These are phyloP conservation scores for Tylopilus rubrobrunneus DNA, from an alignment of 768 basidiomycete species.

Conservation along the genomic window DNA sequence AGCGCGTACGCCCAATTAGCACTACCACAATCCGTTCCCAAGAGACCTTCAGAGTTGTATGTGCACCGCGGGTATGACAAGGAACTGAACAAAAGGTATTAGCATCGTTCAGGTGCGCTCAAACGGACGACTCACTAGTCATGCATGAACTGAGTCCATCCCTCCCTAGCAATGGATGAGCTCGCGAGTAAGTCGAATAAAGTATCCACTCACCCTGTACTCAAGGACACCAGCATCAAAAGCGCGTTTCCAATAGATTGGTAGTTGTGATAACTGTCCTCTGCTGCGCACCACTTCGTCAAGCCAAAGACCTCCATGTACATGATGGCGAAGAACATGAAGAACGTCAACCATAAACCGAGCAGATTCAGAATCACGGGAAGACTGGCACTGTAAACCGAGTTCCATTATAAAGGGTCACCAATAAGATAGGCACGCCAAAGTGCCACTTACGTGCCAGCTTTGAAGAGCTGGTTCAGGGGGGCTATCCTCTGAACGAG, in stretches of 20 bases:
- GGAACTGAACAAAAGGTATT: neutral
- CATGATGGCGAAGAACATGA: neutral
- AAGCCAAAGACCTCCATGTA: neutral
- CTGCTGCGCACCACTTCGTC: neutral
- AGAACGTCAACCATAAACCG: neutral
- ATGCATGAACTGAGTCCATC: neutral
- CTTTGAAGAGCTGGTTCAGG: neutral
- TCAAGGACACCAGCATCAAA: neutral
- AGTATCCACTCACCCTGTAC: neutral
- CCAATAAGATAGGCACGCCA: neutral
- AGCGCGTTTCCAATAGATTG: neutral
- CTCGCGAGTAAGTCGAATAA: neutral
- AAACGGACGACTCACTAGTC: neutral
- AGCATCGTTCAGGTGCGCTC: neutral
- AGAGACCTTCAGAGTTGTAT: neutral
- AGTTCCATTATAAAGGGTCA: neutral
- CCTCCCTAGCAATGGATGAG: neutral
- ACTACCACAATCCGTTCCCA: too few species aligned
- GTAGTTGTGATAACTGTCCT: neutral
- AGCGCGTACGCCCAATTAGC: too few species aligned
- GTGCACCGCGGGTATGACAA: neutral
- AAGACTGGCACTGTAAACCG: neutral
- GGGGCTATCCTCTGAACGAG: neutral
- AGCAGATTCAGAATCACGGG: neutral
- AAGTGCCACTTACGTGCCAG: neutral